phyloP scores from a whole-genome alignment of 352 stramenopile species.

The Phytophthora rubi region DNA sequence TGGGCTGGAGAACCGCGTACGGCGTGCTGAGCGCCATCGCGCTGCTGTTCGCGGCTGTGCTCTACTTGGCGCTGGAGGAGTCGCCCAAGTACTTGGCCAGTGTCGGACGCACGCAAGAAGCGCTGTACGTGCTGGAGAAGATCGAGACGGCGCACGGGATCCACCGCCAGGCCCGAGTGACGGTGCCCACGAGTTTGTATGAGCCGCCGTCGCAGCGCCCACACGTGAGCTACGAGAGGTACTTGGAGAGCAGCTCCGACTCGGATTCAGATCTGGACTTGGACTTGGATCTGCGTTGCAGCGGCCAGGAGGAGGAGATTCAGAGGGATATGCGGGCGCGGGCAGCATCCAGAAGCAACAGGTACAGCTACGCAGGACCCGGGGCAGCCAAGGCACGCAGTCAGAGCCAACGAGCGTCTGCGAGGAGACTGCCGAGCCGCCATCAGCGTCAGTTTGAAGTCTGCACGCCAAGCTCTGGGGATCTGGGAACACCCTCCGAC shows the following conservation, averaged over 20 bases:
- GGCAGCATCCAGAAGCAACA: not conserved
- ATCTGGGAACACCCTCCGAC: constrained; percentile 31
- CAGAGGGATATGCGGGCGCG: not conserved
- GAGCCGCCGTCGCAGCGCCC: too few species aligned
- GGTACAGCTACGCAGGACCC: constrained; percentile 26
- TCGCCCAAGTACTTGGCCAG: constrained; percentile 77
- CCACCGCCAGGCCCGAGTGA: constrained; percentile 53
- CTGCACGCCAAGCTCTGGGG: constrained; percentile 28
- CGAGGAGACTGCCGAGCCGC: constrained; percentile 29
- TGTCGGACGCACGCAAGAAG: constrained; percentile 64
- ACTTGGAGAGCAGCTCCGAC: constrained; percentile 34
- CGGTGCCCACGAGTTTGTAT: constrained; percentile 63
- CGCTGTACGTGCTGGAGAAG: constrained; percentile 47
- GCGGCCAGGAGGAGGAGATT: constrained; percentile 16
- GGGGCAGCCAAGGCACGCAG: constrained; percentile 21
- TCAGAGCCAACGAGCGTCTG: constrained; percentile 30
- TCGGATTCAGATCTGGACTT: constrained; percentile 19
- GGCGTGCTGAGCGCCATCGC: constrained; percentile 39
- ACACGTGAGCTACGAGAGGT: constrained; percentile 37
- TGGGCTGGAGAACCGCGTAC: constrained; percentile 39
- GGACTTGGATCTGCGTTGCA: constrained; percentile 20
- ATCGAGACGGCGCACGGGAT: constrained; percentile 73
- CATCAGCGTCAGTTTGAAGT: constrained; percentile 27
- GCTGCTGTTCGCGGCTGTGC: constrained; percentile 28
- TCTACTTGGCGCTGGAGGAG: constrained; percentile 51